These are phyloP conservation scores for Castanopsis chinensis DNA, from an alignment of 306 rosid species.

Conservation along the genomic window DNA sequence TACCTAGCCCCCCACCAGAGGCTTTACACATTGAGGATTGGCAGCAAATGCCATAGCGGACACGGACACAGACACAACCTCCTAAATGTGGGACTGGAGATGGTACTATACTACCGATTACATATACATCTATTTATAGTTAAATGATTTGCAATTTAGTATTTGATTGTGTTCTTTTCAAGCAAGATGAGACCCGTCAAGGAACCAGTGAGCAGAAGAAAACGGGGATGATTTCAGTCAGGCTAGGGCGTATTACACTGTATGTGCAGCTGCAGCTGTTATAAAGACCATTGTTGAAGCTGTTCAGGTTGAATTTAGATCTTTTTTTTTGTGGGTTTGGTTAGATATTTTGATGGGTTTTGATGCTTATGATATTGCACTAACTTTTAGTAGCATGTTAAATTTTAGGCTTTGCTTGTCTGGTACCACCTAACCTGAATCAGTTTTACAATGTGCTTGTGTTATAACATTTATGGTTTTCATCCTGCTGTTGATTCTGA, in stretches of 20 bases:
- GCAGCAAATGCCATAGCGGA: too few relatives aligned
- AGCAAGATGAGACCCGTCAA: too few relatives aligned
- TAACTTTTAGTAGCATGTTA: background rate
- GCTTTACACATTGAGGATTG: too few relatives aligned
- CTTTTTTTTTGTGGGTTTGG: background rate
- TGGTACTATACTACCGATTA: too few relatives aligned
- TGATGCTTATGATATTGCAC: background rate
- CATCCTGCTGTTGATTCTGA: background rate
- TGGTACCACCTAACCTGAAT: background rate
- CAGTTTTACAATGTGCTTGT: background rate
- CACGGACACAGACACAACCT: too few relatives aligned
- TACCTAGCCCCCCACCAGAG: too few relatives aligned
- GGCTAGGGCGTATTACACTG: conserved; percentile 62
- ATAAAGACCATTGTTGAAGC: conserved; percentile 59
- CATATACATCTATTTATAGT: too few relatives aligned
- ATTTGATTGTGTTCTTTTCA: too few relatives aligned
- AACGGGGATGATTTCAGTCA: too few relatives aligned
- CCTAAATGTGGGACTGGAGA: too few relatives aligned
- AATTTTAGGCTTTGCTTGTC: background rate
- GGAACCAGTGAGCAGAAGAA: too few relatives aligned
- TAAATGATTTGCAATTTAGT: too few relatives aligned
- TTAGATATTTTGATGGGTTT: background rate
- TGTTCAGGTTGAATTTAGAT: conserved; percentile 39
- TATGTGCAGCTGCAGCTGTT: conserved; percentile 55
- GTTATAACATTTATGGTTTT: background rate